Percentiles rank a stretch among this genome's conserved stretches.
Conservation (phyloP, 2,329 filamentous ascomycete species). For the Tympanopsis confertula region DNA sequence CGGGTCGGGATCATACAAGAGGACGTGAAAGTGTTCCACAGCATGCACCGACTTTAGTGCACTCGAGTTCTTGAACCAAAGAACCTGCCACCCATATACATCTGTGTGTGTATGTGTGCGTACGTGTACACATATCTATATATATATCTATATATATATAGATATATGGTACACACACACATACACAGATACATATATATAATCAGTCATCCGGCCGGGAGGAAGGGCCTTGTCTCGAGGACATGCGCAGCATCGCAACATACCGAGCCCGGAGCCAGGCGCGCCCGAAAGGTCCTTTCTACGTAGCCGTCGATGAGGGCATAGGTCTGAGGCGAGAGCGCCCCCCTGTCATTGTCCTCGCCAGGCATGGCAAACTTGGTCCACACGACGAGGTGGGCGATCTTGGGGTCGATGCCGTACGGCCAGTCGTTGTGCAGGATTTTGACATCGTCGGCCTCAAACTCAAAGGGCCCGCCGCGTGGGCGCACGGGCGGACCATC, state of each 20-base stretch:
- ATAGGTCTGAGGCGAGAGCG: slow-evolving; percentile 53
- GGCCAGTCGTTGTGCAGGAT: slow-evolving; percentile 89
- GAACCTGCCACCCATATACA: slow-evolving; percentile 30
- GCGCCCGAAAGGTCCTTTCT: slow-evolving; percentile 48
- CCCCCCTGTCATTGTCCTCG: slow-evolving; percentile 52
- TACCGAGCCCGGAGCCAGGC: slow-evolving; percentile 39
- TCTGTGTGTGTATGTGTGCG: background rate
- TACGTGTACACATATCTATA: no score
- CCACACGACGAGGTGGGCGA: slow-evolving; percentile 84
- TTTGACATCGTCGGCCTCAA: slow-evolving; percentile 44
- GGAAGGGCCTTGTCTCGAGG: no score
- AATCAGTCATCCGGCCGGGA: no score
- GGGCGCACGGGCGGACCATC: slow-evolving; percentile 20
- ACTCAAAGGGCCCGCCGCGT: slow-evolving; percentile 27
- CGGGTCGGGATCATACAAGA: slow-evolving; percentile 68
- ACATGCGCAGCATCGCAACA: no score
- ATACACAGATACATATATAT: no score
- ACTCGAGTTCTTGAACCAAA: slow-evolving; percentile 87
- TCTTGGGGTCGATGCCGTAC: slow-evolving; percentile 68
- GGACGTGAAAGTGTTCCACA: slow-evolving; percentile 89
- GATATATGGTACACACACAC: no score
- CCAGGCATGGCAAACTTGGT: slow-evolving; percentile 68
- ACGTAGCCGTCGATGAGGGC: slow-evolving; percentile 65
- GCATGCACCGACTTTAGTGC: slow-evolving; percentile 74
- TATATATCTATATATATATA: no score